phyloP scores from a whole-genome alignment of 2,329 filamentous ascomycete species.

The Neofusicoccum ribis region DNA sequence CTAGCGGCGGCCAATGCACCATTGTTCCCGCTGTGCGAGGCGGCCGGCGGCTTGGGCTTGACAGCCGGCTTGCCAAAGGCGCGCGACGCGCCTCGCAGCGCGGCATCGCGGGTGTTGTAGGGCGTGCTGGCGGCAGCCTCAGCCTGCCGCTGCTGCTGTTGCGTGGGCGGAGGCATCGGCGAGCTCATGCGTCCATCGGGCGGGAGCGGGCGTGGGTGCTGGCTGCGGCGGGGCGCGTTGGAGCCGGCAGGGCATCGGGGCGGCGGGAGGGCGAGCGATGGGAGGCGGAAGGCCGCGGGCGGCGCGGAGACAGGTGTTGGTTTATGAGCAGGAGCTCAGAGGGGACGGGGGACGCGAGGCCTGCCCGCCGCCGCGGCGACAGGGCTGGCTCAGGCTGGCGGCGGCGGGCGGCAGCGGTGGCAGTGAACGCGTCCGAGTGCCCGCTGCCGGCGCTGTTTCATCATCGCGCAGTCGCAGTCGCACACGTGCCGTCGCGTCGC shows the following conservation, averaged over 20 bases:
- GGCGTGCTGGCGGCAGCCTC: constrained; percentile 39
- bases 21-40: constrained; percentile 42
- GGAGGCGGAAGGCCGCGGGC: background rate
- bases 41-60: constrained; percentile 42
- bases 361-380: too few relatives aligned
- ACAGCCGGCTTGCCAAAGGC: constrained; percentile 50
- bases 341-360: background rate
- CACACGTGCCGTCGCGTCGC: constrained; percentile 10
- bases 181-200: constrained; percentile 42
- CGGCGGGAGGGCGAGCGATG: background rate
- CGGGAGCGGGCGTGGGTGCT: background rate
- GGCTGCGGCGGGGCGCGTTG: background rate
- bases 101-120: constrained; percentile 44
- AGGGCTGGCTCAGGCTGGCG: too few relatives aligned
- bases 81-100: constrained; percentile 49
- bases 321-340: background rate
- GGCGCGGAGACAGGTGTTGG: background rate
- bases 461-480: background rate
- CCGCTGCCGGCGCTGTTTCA: background rate
- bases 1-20: constrained; percentile 47
- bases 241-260: constrained; percentile 1
- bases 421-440: background rate
- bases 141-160: constrained; percentile 34
- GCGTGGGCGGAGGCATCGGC: constrained; percentile 31
- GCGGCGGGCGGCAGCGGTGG: background rate